Percentiles rank a stretch among this genome's conserved stretches.
Conservation (phyloP, 345 rosid species). For the Toxicodendron radicans region DNA sequence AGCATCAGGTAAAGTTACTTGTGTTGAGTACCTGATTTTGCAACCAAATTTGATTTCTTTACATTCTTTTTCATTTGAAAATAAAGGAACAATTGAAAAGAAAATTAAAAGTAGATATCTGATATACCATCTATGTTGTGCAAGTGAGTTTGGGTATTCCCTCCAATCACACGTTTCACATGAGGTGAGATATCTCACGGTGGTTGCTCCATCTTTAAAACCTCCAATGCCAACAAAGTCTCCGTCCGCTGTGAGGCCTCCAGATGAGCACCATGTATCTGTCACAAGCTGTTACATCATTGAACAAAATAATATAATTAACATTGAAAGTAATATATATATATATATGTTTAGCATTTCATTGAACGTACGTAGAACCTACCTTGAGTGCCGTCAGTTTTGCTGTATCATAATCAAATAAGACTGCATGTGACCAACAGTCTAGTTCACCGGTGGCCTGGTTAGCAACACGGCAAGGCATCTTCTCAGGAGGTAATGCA, state of each 20-base stretch:
- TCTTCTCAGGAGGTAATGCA: slow-evolving; percentile 25
- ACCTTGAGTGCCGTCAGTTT: slow-evolving; percentile 54
- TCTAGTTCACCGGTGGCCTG: slow-evolving; percentile 36
- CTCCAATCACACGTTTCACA: slow-evolving; percentile 50
- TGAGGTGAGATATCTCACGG: slow-evolving; percentile 47
- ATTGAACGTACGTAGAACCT: not conserved
- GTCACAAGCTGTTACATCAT: not conserved
- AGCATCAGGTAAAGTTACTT: slow-evolving; percentile 43
- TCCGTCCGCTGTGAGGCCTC: slow-evolving; percentile 69
- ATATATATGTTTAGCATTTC: too few relatives aligned
- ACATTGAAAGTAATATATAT: too few relatives aligned
- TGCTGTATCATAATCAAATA: slow-evolving; percentile 46
- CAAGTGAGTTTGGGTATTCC: slow-evolving; percentile 64
- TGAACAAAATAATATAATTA: too few relatives aligned
- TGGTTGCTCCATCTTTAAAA: slow-evolving; percentile 53
- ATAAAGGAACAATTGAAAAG: too few relatives aligned
- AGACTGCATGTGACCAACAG: slow-evolving; percentile 72
- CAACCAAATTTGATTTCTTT: too few relatives aligned
- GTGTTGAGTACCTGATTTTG: slow-evolving; percentile 1
- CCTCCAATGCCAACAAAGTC: slow-evolving; percentile 78
- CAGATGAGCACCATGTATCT: slow-evolving; percentile 97
- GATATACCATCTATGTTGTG: slow-evolving; percentile 61
- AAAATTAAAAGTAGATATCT: too few relatives aligned
- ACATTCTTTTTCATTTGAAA: too few relatives aligned
- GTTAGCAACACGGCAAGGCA: slow-evolving; percentile 43